Evolutionary conservation across 1,284 basidiomycete species (phyloP).

Genomic region (Amylostereum areolatum): DNA sequence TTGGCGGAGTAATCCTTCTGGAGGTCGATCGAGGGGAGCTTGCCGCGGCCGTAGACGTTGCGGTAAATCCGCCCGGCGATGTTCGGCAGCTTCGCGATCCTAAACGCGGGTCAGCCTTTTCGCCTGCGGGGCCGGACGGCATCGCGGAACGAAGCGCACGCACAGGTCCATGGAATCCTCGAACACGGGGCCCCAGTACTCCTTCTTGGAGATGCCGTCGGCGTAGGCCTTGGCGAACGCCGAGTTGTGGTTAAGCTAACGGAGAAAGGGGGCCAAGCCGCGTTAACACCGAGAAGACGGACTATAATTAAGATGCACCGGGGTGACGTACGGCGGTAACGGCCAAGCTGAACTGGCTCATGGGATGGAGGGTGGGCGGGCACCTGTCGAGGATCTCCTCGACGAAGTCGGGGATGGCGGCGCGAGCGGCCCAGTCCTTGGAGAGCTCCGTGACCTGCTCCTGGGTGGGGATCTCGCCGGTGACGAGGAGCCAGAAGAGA

Average conservation of each 20-base stretch:
- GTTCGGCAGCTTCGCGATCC: constrained; percentile 95
- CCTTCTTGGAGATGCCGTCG: constrained; percentile 89
- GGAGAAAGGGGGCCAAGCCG: constrained; percentile 8
- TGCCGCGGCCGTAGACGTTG: constrained; percentile 89
- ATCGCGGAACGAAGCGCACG: constrained; percentile 19
- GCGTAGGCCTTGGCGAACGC: constrained; percentile 96
- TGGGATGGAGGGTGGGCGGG: constrained; percentile 91
- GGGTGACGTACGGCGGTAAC: constrained; percentile 77
- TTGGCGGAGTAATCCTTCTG: constrained; percentile 93
- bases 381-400: constrained; percentile 92
- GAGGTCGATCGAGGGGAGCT: constrained; percentile 84
- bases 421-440: constrained; percentile 88
- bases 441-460: constrained; percentile 85
- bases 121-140: constrained; percentile 1
- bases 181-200: constrained; percentile 95
- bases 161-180: constrained; percentile 97
- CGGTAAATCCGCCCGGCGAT: constrained; percentile 97
- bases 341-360: constrained; percentile 94
- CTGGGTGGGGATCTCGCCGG: constrained; percentile 86
- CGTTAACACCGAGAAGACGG: constrained; percentile 8
- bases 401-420: constrained; percentile 85
- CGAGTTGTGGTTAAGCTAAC: constrained; percentile 96
- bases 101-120: constrained; percentile 20
- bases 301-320: constrained; percentile 7
- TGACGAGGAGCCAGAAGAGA: constrained; percentile 94